phyloP scores from a whole-genome alignment of 2,329 filamentous ascomycete species.

The Talaromyces funiculosus region DNA sequence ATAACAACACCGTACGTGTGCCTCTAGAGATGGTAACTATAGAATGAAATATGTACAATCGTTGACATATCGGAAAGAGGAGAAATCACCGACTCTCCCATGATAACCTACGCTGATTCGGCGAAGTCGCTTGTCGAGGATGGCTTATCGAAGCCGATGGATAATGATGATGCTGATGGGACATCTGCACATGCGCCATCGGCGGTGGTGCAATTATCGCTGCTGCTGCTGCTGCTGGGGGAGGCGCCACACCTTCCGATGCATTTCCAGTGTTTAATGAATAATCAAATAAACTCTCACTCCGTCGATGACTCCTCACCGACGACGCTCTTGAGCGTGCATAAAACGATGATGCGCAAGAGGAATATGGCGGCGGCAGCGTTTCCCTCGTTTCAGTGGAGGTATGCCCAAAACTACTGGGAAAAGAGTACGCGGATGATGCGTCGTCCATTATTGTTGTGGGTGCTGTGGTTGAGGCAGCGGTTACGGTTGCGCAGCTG shows the following conservation, averaged over 20 bases:
- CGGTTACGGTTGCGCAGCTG: conserved; percentile 3
- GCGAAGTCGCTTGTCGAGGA: neutral
- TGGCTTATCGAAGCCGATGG: neutral
- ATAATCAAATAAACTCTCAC: conserved; percentile 4
- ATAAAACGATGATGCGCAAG: conserved; percentile 25
- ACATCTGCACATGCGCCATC: conserved; percentile 23
- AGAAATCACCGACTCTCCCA: neutral
- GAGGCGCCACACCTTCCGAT: neutral
- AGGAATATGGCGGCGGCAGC: conserved; percentile 39
- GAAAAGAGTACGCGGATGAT: conserved; percentile 38
- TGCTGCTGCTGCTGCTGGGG: neutral
- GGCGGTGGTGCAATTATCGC: conserved; percentile 21
- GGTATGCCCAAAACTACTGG: conserved; percentile 41
- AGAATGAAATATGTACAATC: neutral
- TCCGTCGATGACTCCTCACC: conserved; percentile 16
- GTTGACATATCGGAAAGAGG: neutral
- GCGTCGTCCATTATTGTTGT: conserved; percentile 22
- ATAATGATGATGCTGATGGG: neutral
- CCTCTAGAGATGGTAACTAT: too few relatives aligned
- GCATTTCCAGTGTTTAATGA: neutral
- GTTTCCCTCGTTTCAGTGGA: conserved; percentile 41
- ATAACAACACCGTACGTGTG: neutral
- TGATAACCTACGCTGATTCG: neutral
- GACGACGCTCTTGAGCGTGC: conserved; percentile 32
- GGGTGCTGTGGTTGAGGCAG: neutral